Evolutionary conservation across 768 basidiomycete species (phyloP), one percentile per base, ranked within the genome.

Genomic region (Kwoniella sp.): DNA sequence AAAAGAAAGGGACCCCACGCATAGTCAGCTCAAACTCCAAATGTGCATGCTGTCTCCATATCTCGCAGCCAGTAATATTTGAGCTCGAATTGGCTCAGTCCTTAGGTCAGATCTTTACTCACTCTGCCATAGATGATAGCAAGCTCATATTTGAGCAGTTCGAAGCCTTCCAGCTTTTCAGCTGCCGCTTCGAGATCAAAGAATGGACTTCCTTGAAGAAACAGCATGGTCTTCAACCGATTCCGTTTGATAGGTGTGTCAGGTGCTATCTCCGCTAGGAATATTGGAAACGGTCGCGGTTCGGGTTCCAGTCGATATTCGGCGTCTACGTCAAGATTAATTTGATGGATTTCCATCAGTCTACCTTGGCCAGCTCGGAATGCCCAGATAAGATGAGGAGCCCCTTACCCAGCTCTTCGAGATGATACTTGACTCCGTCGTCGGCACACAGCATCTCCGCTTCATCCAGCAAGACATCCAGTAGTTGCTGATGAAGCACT

Each of bases 121-220:
- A 92, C 93, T 84, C 90, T 90, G 17, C 90, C 91, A 61, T 90
- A 84, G 3, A 94, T 81, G 25, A 94, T 85, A 0, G 92, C 91
- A 34, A 87, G 71, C 75, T 93, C 93, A n/a, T 90, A 83, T 28
- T 82, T 83, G 1, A 94, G 83, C 7, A 87, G 77, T 28, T 86
- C 86, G 37, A 85, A 83, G 63, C 83, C 82, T 4, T 83, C 82
- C 2, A 92, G 76, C 34, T 83, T 81, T 25, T 82, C 72, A 15
- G 83, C 83, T 2, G 89, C 81, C 0, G 67, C 55, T 2, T 82
- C 77, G 1, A 86, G 82, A 73, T 92, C 88, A 72, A 90, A 92
- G 4, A 86, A 79, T 1, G 84, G 82, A 0, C 90, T 92, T 5
- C 88, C 88, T 70, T 93, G 90, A 0, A 97, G 84, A 73, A 93